A percentile compares a stretch with the other conserved stretches of the same genome.
phyloP scores from a whole-genome alignment of 164 flowering plant species.

The Vitis rupestris region DNA sequence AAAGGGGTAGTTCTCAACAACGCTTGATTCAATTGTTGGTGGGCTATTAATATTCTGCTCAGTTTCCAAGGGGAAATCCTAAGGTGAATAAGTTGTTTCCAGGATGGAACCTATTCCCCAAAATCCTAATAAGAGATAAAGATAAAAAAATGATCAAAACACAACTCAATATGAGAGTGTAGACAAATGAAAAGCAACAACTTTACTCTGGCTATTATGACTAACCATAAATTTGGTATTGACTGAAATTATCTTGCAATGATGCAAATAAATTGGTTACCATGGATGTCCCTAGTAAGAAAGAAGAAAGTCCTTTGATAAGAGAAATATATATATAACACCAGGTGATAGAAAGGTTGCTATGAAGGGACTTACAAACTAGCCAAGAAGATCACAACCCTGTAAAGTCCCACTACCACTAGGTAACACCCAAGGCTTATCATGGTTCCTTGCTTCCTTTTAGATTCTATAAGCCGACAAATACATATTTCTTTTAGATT shows the following conservation, averaged over 20 bases:
- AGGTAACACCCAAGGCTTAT: too few relatives aligned
- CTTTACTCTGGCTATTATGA: not conserved
- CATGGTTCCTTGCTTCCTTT: too few relatives aligned
- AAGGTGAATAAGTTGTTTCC: too few relatives aligned
- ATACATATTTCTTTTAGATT: constrained; percentile 60
- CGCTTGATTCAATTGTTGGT: too few relatives aligned
- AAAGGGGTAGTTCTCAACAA: too few relatives aligned
- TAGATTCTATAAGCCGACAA: too few relatives aligned
- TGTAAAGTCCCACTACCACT: constrained; percentile 22
- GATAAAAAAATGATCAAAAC: not conserved
- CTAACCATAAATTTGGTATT: constrained; percentile 62
- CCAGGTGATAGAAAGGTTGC: not conserved
- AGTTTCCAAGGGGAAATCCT: too few relatives aligned
- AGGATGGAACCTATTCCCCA: too few relatives aligned
- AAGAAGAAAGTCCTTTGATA: not conserved
- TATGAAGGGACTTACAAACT: constrained; percentile 50
- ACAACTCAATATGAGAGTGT: not conserved
- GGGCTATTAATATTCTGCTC: too few relatives aligned
- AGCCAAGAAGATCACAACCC: constrained; percentile 66
- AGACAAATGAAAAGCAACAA: not conserved
- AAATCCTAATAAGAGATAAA: too few relatives aligned
- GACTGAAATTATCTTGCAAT: constrained; percentile 61
- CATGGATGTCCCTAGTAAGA: constrained; percentile 66
- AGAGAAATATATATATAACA: not conserved
- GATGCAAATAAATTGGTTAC: constrained; percentile 72